These are phyloP conservation scores for Schizophyllum amplum DNA, from an alignment of 1,284 basidiomycete species.

Conservation along the genomic window DNA sequence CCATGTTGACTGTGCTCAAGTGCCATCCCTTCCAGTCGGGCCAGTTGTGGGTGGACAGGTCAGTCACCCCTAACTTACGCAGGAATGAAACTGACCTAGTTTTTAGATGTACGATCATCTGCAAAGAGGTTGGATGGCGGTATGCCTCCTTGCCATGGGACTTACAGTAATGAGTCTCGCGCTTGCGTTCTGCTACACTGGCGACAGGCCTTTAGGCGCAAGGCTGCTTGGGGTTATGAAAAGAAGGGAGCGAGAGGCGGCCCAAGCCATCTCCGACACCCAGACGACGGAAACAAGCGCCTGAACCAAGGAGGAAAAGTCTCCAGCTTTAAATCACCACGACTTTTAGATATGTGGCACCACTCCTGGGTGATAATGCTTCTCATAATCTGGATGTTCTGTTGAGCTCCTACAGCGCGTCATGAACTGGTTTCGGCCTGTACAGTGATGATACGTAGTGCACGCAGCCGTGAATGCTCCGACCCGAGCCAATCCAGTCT, in stretches of 20 bases:
- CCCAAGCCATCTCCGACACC: no score
- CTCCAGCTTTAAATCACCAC: no score
- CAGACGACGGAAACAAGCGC: no score
- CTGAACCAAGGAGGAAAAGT: no score
- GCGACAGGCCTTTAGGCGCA: constrained; percentile 18
- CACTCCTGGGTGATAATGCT: no score
- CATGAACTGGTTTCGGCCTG: no score
- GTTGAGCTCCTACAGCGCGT: no score
- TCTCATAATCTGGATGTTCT: no score
- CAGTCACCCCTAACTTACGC: constrained; percentile 7
- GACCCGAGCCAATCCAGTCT: no score
- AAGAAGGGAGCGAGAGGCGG: background rate
- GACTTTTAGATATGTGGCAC: no score
- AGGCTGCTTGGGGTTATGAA: constrained; percentile 9
- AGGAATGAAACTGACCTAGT: constrained; percentile 1
- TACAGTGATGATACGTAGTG: no score
- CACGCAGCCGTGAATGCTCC: no score
- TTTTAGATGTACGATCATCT: constrained; percentile 49
- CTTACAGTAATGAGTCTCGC: constrained; percentile 31
- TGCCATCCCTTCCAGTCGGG: constrained; percentile 32
- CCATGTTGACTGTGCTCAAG: constrained; percentile 1
- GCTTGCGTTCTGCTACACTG: constrained; percentile 37
- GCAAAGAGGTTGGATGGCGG: constrained; percentile 45
- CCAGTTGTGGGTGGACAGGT: constrained; percentile 65
- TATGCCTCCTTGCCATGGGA: constrained; percentile 39